Conservation (phyloP, 371 early-diverging fungal genomes). For the Mucor irregularis region DNA sequence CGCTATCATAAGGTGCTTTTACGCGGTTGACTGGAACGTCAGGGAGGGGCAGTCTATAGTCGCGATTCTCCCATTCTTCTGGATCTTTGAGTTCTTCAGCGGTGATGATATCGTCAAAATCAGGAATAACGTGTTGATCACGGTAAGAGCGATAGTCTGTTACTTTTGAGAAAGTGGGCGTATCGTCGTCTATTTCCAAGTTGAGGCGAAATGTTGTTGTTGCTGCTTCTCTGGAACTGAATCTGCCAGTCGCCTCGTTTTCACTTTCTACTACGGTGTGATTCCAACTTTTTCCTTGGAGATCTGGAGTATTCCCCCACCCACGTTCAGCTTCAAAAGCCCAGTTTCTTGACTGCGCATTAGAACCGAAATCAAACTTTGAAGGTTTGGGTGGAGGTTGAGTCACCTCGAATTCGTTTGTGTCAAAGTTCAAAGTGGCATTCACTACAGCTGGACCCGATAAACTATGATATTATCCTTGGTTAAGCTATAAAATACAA, state of each 20-base stretch:
- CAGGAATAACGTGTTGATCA: conserved; percentile 27
- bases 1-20: conserved; percentile 49
- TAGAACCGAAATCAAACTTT: conserved; percentile 15
- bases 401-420: conserved; percentile 23
- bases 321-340: conserved; percentile 3
- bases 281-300: neutral
- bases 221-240: conserved; percentile 4
- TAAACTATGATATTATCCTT: neutral
- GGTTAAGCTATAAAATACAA: neutral
- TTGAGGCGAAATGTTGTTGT: conserved; percentile 25
- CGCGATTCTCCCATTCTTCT: conserved; percentile 3
- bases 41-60: conserved; percentile 24
- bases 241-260: neutral
- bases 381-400: conserved; percentile 3
- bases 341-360: conserved; percentile 1
- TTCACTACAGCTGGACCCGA: conserved; percentile 12
- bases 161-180: conserved; percentile 24
- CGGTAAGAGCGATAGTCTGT: conserved; percentile 30
- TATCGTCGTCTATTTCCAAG: conserved; percentile 28
- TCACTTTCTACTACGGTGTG: neutral
- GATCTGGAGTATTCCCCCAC: conserved; percentile 3
- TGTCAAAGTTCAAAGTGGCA: conserved; percentile 15
- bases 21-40: conserved; percentile 56
- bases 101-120: conserved; percentile 24
- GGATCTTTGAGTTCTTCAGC: conserved; percentile 16